phyloP scores from a whole-genome alignment of 2,329 filamentous ascomycete genomes.

The Aspergillus ochraceoroseus region DNA sequence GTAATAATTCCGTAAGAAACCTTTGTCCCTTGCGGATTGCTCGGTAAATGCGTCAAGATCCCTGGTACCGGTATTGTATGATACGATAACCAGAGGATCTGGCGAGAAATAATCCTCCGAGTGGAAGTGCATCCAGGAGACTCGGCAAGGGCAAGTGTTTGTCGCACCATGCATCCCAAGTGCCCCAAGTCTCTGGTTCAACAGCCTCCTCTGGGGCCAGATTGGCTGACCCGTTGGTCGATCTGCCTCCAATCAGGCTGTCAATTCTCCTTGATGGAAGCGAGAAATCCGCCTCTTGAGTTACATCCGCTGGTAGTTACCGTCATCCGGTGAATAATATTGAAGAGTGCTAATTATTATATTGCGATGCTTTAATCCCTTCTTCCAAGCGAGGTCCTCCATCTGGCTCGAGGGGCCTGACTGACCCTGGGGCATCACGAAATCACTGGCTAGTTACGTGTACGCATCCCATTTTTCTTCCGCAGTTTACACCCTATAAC shows the following conservation, averaged over 20 bases:
- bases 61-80: too few relatives aligned
- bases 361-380: not conserved
- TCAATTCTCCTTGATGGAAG: conserved; percentile 1
- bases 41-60: not conserved
- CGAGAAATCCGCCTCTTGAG: conserved; percentile 6
- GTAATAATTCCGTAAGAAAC: conserved; percentile 3
- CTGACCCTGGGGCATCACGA: too few relatives aligned
- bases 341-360: conserved; percentile 1
- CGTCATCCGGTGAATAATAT: not conserved
- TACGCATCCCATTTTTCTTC: too few relatives aligned
- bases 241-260: conserved; percentile 9
- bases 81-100: too few relatives aligned
- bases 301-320: conserved; percentile 3
- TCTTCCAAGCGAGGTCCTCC: conserved; percentile 2
- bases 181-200: conserved; percentile 7
- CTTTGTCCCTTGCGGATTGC: too few relatives aligned
- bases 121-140: too few relatives aligned
- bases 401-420: too few relatives aligned
- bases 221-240: conserved; percentile 7
- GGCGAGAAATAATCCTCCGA: too few relatives aligned
- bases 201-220: not conserved
- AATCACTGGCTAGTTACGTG: too few relatives aligned
- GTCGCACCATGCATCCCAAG: conserved; percentile 11
- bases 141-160: conserved; percentile 6
- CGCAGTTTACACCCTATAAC: too few relatives aligned